Evolutionary conservation across 2,329 filamentous ascomycete genomes (phyloP).

Genomic region (Zymoseptoria tritici): DNA sequence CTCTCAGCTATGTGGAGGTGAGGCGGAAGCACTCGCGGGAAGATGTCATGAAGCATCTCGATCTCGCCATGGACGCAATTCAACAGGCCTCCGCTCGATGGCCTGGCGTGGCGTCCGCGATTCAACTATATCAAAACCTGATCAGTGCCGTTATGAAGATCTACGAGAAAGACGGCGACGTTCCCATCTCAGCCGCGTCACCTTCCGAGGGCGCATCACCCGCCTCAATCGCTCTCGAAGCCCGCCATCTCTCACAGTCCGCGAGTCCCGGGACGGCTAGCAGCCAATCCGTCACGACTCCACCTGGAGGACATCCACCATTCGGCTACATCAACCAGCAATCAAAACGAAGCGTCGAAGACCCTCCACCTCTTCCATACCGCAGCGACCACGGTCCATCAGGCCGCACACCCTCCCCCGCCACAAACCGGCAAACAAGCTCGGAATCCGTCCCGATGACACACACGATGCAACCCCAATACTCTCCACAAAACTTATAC

Average conservation of each 20-base stretch:
- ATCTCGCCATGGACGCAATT: constrained; percentile 69
- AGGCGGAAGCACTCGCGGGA: constrained; percentile 64
- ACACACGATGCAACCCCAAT: constrained; percentile 9
- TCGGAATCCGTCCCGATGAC: constrained; percentile 15
- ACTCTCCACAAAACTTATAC: constrained; percentile 14
- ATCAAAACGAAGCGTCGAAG: constrained; percentile 24
- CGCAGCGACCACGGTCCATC: constrained; percentile 14
- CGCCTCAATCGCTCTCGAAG: constrained; percentile 33
- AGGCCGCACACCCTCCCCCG: constrained; percentile 9
- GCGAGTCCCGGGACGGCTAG: constrained; percentile 37
- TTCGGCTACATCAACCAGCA: constrained; percentile 27
- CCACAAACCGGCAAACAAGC: constrained; percentile 7
- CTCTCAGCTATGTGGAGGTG: constrained; percentile 78
- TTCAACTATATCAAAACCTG: constrained; percentile 79
- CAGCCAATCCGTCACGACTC: constrained; percentile 28
- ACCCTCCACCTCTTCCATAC: constrained; percentile 27
- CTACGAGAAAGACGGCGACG: constrained; percentile 58
- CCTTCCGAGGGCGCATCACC: constrained; percentile 40
- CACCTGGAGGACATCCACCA: constrained; percentile 23
- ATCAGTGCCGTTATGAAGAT: constrained; percentile 80
- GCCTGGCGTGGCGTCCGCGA: constrained; percentile 81
- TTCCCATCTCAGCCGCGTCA: constrained; percentile 42
- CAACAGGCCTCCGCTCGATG: constrained; percentile 75
- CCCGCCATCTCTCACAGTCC: constrained; percentile 37
- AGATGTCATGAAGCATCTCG: constrained; percentile 68